Evolutionary conservation across 345 rosid species (phyloP).

Genomic region (Combretum micranthum): DNA sequence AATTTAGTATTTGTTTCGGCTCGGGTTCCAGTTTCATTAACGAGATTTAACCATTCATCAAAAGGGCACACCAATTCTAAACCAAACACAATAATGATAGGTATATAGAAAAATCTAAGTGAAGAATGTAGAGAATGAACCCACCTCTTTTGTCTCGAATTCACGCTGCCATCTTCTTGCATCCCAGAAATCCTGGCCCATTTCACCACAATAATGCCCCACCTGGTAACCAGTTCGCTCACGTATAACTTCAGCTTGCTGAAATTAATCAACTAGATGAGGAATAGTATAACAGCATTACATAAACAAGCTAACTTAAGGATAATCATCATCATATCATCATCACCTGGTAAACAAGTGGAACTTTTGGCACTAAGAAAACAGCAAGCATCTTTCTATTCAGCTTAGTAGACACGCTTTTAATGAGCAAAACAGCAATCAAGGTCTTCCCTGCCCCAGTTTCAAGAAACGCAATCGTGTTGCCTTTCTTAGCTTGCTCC

Average conservation of each 20-base stretch:
- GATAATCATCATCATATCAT: background rate
- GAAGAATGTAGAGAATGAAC: slow-evolving; percentile 6
- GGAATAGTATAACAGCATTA: slow-evolving; percentile 4
- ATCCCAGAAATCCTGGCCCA: slow-evolving; percentile 97
- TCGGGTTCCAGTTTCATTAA: no score
- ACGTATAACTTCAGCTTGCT: slow-evolving; percentile 97
- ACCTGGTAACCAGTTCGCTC: slow-evolving; percentile 67
- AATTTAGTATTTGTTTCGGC: no score
- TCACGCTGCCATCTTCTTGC: slow-evolving; percentile 88
- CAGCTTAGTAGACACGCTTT: slow-evolving; percentile 45
- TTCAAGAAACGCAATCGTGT: slow-evolving; percentile 96
- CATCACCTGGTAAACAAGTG: slow-evolving; percentile 90
- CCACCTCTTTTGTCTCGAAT: slow-evolving; percentile 89
- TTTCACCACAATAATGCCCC: slow-evolving; percentile 96
- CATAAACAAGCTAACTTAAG: background rate
- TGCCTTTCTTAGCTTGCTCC: slow-evolving; percentile 84
- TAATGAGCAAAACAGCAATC: slow-evolving; percentile 88
- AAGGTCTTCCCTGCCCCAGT: slow-evolving; percentile 99
- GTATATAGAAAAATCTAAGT: background rate
- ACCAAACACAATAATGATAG: background rate
- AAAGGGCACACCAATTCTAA: no score
- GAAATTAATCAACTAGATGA: slow-evolving; percentile 15
- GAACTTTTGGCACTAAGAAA: slow-evolving; percentile 97
- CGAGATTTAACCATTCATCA: no score
- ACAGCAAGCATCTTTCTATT: slow-evolving; percentile 83